phyloP scores from a whole-genome alignment of 2,329 filamentous ascomycete species.

The Podosphaera aphanis region DNA sequence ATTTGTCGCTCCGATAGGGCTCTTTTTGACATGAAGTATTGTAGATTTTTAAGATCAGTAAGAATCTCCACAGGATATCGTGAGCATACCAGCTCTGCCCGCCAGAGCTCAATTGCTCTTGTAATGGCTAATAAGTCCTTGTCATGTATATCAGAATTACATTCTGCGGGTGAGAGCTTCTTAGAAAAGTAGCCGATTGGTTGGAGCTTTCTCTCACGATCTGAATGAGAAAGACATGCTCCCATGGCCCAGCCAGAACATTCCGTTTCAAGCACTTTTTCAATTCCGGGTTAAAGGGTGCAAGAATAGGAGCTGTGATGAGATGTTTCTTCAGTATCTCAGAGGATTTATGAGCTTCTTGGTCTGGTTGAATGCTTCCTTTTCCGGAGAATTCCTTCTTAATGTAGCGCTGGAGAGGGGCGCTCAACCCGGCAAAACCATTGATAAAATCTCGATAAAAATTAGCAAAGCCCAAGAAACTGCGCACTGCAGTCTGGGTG shows the following conservation, averaged over 20 bases:
- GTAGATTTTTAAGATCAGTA: background rate
- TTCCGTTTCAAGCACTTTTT: background rate
- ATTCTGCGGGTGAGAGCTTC: background rate
- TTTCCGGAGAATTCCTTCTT: too few species aligned
- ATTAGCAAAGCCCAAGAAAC: background rate
- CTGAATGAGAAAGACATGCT: background rate
- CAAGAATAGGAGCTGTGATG: too few species aligned
- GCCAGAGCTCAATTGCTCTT: background rate
- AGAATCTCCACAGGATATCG: background rate
- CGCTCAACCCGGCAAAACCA: too few species aligned
- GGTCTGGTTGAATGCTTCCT: too few species aligned
- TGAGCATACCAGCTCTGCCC: background rate
- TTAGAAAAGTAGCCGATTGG: background rate
- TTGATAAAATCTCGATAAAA: too few species aligned
- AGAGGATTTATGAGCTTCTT: too few species aligned
- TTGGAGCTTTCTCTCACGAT: background rate
- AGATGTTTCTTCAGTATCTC: too few species aligned
- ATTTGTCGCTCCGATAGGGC: background rate
- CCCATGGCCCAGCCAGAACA: background rate
- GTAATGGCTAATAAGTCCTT: background rate
- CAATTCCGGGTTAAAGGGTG: background rate
- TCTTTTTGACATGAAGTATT: too few species aligned
- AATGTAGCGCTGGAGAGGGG: too few species aligned
- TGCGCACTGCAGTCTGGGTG: background rate
- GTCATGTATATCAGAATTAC: background rate